Evolutionary conservation across 352 stramenopile species (phyloP), one percentile per base, ranked within the genome.

Genomic region (Discostella stelligera): DNA sequence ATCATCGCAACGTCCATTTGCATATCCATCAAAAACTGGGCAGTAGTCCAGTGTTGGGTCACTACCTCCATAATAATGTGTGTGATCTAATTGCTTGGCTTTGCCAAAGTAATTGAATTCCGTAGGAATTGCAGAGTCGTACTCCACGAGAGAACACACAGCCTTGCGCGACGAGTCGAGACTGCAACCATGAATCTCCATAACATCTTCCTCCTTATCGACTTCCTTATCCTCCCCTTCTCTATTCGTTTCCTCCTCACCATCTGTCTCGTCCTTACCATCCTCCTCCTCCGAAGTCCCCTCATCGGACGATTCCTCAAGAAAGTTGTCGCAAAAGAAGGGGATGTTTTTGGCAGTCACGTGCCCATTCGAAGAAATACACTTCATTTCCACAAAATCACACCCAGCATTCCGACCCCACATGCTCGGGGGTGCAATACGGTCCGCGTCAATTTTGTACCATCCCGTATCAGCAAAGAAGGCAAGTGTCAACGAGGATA

Each of bases 381-480:
- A 92, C 14, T 80, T 76, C 27, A 85, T 70, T 8, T 84, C 72
- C 0, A 90, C 83, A 80, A 92, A 92, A n/a, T 78, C 48, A 69
- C 86, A 92, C 0, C 86, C 86, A 46, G 84, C 74, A 44, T 79
- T 87, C 56, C 86, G 53, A 55, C 86, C 86, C 86, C 86, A 92
- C 44, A 76, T 80, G 48, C 67, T 70, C 10, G 79, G 41, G 1
- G 79, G 56, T 21, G 69, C 70, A 16, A 86, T 79, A 25, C 80
- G 59, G 41, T 80, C 75, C 10, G 85, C 48, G 62, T 92, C 75
- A 0, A 92, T 76, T 66, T 86, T 80, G 63, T 92, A 92, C 86
- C 86, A 92, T 20, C 86, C 86, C 27, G 82, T 86, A 72, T 92
- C 86, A 20, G 74, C 76, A 72, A 92, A 90, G 50, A 88, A 89